Evolutionary conservation across 1,284 basidiomycete genomes (phyloP).

Genomic region (Agaricales sp.): DNA sequence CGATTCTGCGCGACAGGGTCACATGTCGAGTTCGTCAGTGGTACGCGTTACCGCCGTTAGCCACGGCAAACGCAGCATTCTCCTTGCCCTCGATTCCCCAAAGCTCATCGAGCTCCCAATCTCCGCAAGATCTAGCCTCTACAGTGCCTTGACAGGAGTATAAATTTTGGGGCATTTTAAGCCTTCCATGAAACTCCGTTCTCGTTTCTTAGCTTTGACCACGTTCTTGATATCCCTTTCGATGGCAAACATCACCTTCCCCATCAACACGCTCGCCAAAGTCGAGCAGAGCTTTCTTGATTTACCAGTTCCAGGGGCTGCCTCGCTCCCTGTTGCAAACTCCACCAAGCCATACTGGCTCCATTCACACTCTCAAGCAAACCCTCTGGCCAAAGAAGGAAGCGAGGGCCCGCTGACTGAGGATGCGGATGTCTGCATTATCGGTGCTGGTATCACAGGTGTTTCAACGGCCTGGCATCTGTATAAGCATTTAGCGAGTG

Average conservation of each 20-base stretch:
- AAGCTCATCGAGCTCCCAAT: too few species aligned
- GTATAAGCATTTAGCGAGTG: constrained; percentile 24
- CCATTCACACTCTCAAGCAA: constrained; percentile 39
- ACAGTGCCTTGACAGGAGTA: too few species aligned
- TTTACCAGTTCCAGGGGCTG: constrained; percentile 9
- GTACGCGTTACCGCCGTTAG: too few species aligned
- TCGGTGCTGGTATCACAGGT: constrained; percentile 73
- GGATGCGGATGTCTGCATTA: constrained; percentile 63
- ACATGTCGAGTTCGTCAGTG: too few species aligned
- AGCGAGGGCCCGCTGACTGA: constrained; percentile 44
- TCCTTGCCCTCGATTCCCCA: too few species aligned
- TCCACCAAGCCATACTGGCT: constrained; percentile 67
- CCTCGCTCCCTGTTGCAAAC: constrained; percentile 41
- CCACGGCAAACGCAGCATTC: too few species aligned
- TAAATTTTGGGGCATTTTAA: too few species aligned
- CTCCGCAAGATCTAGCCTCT: too few species aligned
- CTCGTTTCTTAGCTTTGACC: not conserved
- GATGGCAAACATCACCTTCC: not conserved
- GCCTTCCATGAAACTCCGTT: too few species aligned
- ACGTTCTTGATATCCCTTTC: not conserved
- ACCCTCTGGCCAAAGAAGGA: constrained; percentile 54
- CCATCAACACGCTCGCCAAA: not conserved
- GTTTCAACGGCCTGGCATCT: constrained; percentile 64
- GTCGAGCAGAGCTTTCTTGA: not conserved
- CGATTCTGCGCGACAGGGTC: too few species aligned